Conservation (phyloP, 2,329 filamentous ascomycete species). For the Truncatella angustata region DNA sequence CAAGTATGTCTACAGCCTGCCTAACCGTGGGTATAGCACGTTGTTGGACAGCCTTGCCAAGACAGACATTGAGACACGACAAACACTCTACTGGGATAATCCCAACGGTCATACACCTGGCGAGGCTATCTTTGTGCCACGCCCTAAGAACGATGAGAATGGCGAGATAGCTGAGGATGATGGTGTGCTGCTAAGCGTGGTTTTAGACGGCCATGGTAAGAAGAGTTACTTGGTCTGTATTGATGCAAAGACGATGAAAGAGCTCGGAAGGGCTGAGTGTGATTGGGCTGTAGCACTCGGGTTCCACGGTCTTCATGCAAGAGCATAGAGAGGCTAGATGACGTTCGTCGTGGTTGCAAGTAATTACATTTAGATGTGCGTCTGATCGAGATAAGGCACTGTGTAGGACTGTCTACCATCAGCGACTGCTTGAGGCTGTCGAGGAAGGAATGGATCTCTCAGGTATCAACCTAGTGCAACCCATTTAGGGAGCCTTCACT, state of each 20-base stretch:
- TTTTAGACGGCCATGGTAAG: conserved; percentile 42
- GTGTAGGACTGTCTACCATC: too few relatives aligned
- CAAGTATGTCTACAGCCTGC: conserved; percentile 60
- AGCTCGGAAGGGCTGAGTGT: conserved; percentile 45
- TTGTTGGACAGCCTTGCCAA: conserved; percentile 65
- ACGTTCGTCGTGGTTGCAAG: too few relatives aligned
- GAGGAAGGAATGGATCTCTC: too few relatives aligned
- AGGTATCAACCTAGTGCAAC: too few relatives aligned
- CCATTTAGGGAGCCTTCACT: too few relatives aligned
- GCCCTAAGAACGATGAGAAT: conserved; percentile 34
- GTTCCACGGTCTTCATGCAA: conserved; percentile 44
- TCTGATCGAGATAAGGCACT: too few relatives aligned
- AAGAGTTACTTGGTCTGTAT: conserved; percentile 48
- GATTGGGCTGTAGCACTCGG: conserved; percentile 41
- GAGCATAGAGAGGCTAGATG: too few relatives aligned
- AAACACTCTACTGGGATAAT: conserved; percentile 55
- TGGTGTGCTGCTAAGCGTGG: conserved; percentile 56
- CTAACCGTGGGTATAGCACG: conserved; percentile 56
- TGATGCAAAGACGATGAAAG: conserved; percentile 42
- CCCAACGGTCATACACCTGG: conserved; percentile 62
- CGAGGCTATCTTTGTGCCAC: conserved; percentile 65
- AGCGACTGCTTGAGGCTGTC: too few relatives aligned
- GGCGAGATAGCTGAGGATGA: conserved; percentile 56
- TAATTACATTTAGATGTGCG: too few relatives aligned
- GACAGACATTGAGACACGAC: conserved; percentile 56